phyloP scores from a whole-genome alignment of 169 alveolate species.

The Babesia bigemina region DNA sequence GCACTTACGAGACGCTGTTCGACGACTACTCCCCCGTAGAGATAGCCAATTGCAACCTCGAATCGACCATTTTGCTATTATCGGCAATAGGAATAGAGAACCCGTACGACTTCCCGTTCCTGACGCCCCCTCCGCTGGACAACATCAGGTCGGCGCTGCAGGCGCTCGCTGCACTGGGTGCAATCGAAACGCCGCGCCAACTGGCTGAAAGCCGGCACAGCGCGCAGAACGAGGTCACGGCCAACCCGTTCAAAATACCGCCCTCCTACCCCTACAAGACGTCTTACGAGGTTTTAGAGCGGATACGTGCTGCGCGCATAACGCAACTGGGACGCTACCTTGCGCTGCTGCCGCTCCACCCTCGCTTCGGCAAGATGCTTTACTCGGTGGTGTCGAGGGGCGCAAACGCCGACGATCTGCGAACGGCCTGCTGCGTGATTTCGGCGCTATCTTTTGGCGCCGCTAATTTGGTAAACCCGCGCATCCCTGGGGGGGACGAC shows the following conservation, averaged over 20 bases:
- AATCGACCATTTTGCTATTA: constrained; percentile 19
- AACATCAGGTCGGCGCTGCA: constrained; percentile 39
- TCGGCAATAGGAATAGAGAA: constrained; percentile 43
- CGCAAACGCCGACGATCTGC: constrained; percentile 5
- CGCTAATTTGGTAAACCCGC: constrained; percentile 16
- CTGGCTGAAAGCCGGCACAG: constrained; percentile 7
- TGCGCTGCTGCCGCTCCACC: constrained; percentile 55
- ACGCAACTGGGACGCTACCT: constrained; percentile 54
- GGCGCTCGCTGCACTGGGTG: constrained; percentile 39
- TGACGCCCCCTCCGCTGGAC: constrained; percentile 52
- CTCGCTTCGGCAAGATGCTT: constrained; percentile 61
- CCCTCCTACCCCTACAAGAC: constrained; percentile 17
- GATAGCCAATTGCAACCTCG: constrained; percentile 51
- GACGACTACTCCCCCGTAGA: constrained; percentile 52
- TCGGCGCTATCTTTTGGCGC: constrained; percentile 48
- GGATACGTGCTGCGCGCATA: background rate
- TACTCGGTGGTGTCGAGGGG: constrained; percentile 26
- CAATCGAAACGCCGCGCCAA: constrained; percentile 24
- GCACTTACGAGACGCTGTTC: constrained; percentile 77
- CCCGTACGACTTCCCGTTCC: constrained; percentile 54
- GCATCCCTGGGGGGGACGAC: constrained; percentile 1
- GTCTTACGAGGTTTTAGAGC: constrained; percentile 1
- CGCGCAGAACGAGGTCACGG: constrained; percentile 20
- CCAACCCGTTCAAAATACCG: constrained; percentile 23
- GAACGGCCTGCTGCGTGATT: constrained; percentile 36